Percentiles rank a stretch among this genome's conserved stretches.
Conservation (phyloP, 2,329 filamentous ascomycete genomes). For the Pyrenochaeta sp. region DNA sequence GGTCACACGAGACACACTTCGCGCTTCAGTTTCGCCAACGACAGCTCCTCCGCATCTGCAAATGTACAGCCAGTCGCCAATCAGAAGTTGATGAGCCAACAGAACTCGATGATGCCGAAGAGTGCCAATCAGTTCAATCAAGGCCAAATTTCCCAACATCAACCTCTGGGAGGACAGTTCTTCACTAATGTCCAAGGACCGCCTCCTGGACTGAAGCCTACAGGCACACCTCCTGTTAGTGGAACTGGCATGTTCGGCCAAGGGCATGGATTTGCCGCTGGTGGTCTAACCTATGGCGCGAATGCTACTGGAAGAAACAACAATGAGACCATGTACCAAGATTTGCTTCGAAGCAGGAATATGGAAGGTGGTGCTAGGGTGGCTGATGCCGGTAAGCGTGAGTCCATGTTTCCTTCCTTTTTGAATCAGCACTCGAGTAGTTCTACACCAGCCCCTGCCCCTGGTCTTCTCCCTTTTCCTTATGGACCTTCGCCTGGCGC, state of each 20-base stretch:
- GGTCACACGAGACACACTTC: conserved; percentile 85
- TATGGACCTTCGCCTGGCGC: conserved; percentile 85
- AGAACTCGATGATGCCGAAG: conserved; percentile 82
- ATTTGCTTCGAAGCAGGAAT: conserved; percentile 74
- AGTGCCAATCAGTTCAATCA: conserved; percentile 57
- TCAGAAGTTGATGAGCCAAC: conserved; percentile 81
- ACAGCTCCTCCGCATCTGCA: conserved; percentile 65
- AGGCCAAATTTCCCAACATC: conserved; percentile 62
- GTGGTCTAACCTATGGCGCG: conserved; percentile 67
- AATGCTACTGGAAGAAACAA: conserved; percentile 74
- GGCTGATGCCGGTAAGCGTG: conserved; percentile 94
- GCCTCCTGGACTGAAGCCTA: conserved; percentile 93
- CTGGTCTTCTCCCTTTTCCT: conserved; percentile 89
- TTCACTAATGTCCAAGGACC: conserved; percentile 89
- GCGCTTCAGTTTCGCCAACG: conserved; percentile 86
- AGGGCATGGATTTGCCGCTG: conserved; percentile 80
- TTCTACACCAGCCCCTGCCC: conserved; percentile 86
- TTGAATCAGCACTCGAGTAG: conserved; percentile 84
- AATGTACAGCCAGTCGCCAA: conserved; percentile 80
- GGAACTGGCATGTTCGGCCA: conserved; percentile 87
- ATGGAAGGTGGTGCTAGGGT: conserved; percentile 71
- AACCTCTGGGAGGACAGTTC: conserved; percentile 69
- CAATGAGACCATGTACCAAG: conserved; percentile 77
- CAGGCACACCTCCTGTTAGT: conserved; percentile 86
- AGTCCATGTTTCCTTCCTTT: conserved; percentile 95